These are phyloP conservation scores for Puya raimondii DNA, from an alignment of 176 grass and related monocot species.

Conservation along the genomic window DNA sequence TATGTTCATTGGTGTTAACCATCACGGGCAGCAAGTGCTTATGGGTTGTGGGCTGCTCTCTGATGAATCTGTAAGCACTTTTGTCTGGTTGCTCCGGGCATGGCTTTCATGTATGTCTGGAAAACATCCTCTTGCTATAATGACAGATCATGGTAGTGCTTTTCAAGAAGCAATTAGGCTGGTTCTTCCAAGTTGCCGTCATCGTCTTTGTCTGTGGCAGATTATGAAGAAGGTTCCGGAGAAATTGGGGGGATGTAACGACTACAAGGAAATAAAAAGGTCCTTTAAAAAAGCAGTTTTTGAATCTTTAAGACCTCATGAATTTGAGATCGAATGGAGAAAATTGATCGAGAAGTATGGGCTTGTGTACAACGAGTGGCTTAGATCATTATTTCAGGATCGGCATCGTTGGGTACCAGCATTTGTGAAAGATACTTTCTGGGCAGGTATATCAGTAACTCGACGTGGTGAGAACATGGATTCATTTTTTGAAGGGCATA, in stretches of 20 bases:
- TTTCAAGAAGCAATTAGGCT: slow-evolving; percentile 9
- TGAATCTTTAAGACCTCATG: slow-evolving; percentile 26
- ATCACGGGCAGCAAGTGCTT: slow-evolving; percentile 12
- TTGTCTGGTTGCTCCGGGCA: slow-evolving; percentile 19
- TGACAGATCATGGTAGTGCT: slow-evolving; percentile 13
- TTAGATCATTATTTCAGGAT: slow-evolving; percentile 11
- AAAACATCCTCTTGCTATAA: slow-evolving; percentile 12
- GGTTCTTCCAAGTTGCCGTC: slow-evolving; percentile 10
- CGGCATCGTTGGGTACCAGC: slow-evolving; percentile 19
- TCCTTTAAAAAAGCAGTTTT: slow-evolving; percentile 19
- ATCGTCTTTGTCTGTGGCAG: slow-evolving; percentile 16
- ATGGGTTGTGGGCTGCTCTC: slow-evolving; percentile 20
- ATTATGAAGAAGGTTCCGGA: slow-evolving; percentile 26
- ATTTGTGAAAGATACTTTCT: slow-evolving; percentile 24
- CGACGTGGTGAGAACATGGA: slow-evolving; percentile 11
- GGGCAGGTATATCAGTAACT: slow-evolving; percentile 24
- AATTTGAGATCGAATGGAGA: slow-evolving; percentile 22
- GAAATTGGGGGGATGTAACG: slow-evolving; percentile 9
- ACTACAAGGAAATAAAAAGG: slow-evolving; percentile 13
- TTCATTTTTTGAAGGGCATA: slow-evolving; percentile 1
- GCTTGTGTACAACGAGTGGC: slow-evolving; percentile 7
- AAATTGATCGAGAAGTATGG: slow-evolving; percentile 15
- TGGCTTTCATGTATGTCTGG: slow-evolving; percentile 22
- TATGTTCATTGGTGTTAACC: slow-evolving; percentile 11
- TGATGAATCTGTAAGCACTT: not conserved